Percentiles rank a stretch among this genome's conserved stretches.
These are phyloP conservation scores for Zymoseptoria brevis DNA, from an alignment of 2,329 filamentous ascomycete species.

Conservation along the genomic window DNA sequence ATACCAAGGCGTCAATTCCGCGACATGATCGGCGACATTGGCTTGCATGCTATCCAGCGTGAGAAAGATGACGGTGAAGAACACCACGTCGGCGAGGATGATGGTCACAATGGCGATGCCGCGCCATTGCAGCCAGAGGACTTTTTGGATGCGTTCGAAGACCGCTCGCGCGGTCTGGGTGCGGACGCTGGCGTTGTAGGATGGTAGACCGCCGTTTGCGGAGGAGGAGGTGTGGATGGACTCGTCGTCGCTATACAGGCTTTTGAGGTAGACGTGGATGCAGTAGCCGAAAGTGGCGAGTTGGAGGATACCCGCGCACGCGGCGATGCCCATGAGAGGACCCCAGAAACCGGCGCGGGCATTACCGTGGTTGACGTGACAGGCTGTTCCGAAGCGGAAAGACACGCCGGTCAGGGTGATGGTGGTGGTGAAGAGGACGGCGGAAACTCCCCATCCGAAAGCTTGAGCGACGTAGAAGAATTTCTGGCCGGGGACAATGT, in stretches of 20 bases:
- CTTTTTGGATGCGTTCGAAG: constrained; percentile 75
- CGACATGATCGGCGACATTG: constrained; percentile 46
- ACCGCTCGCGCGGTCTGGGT: constrained; percentile 81
- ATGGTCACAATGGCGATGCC: constrained; percentile 84
- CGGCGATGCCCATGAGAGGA: constrained; percentile 71
- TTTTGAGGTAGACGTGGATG: constrained; percentile 86
- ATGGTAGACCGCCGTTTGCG: constrained; percentile 50
- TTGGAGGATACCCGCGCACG: constrained; percentile 68
- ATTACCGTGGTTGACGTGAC: constrained; percentile 87
- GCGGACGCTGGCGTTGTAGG: constrained; percentile 65
- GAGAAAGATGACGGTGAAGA: constrained; percentile 87
- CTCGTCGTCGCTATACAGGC: constrained; percentile 48
- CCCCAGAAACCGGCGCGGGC: constrained; percentile 85
- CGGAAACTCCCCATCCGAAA: constrained; percentile 76
- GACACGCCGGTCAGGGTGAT: constrained; percentile 85
- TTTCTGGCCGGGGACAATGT: constrained; percentile 74
- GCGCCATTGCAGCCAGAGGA: constrained; percentile 88
- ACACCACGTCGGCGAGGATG: constrained; percentile 84
- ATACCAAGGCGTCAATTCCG: constrained; percentile 58
- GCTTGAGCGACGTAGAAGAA: constrained; percentile 83
- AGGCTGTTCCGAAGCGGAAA: constrained; percentile 83
- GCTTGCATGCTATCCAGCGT: constrained; percentile 69
- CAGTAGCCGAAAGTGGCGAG: constrained; percentile 80
- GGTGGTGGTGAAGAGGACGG: constrained; percentile 64
- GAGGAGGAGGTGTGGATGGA: constrained; percentile 45